Conservation (phyloP, 805 yeast genomes). For the Kuraishia molischiana region DNA sequence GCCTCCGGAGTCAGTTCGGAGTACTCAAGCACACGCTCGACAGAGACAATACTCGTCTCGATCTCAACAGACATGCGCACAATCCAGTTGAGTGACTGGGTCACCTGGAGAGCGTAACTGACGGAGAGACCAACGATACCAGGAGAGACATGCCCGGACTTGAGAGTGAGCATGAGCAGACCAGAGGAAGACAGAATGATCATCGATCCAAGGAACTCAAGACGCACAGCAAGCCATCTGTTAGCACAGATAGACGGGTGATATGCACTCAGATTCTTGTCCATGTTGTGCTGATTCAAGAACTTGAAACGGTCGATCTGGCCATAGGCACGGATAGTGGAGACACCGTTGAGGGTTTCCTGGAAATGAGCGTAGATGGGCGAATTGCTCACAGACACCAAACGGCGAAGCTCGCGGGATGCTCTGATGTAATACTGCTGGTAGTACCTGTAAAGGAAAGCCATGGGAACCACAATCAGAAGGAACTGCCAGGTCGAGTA, state of each 20-base stretch:
- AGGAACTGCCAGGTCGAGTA: slow-evolving; percentile 83
- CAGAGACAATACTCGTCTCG: slow-evolving; percentile 89
- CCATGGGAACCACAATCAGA: slow-evolving; percentile 61
- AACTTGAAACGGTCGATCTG: slow-evolving; percentile 55
- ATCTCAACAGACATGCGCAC: slow-evolving; percentile 98
- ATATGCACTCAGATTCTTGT: slow-evolving; percentile 82
- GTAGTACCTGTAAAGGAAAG: slow-evolving; percentile 54
- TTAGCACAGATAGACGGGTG: slow-evolving; percentile 90
- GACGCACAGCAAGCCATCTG: slow-evolving; percentile 94
- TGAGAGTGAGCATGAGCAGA: slow-evolving; percentile 62
- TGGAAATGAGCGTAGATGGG: slow-evolving; percentile 82
- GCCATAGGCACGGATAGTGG: slow-evolving; percentile 65
- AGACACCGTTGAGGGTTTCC: slow-evolving; percentile 68
- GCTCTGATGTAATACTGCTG: slow-evolving; percentile 71
- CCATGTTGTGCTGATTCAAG: slow-evolving; percentile 63
- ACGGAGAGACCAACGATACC: slow-evolving; percentile 93
- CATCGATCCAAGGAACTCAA: slow-evolving; percentile 84
- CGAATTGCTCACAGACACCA: slow-evolving; percentile 71
- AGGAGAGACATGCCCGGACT: slow-evolving; percentile 63
- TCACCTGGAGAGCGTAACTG: slow-evolving; percentile 85
- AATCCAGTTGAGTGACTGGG: slow-evolving; percentile 93
- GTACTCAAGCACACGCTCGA: slow-evolving; percentile 60
- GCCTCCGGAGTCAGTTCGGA: slow-evolving; percentile 60
- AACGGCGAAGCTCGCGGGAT: slow-evolving; percentile 74
- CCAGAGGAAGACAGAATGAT: slow-evolving; percentile 84